phyloP scores from a whole-genome alignment of 768 basidiomycete genomes.

The Cystofilobasidium ferigula region DNA sequence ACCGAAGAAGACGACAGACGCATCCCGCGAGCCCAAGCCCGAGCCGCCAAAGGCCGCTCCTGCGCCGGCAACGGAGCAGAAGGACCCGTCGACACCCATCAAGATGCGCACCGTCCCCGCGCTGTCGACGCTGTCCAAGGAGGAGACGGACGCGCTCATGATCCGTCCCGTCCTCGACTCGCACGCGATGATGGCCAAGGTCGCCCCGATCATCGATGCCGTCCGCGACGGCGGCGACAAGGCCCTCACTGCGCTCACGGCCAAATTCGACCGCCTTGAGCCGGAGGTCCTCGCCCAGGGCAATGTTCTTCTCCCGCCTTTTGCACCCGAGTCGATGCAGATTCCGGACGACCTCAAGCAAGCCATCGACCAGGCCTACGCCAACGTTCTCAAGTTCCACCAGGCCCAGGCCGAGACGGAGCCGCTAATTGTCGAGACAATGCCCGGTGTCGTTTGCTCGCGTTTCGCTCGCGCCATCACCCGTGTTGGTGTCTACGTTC shows the following conservation, averaged over 20 bases:
- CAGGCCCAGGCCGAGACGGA: constrained; percentile 56
- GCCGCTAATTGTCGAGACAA: constrained; percentile 73
- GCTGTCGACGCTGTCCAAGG: constrained; percentile 42
- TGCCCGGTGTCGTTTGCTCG: constrained; percentile 93
- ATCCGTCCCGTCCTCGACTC: constrained; percentile 78
- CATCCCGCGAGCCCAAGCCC: constrained; percentile 25
- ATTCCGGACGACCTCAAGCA: constrained; percentile 50
- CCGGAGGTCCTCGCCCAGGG: constrained; percentile 43
- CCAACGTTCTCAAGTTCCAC: constrained; percentile 54
- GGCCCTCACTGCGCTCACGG: constrained; percentile 76
- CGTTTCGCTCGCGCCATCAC: constrained; percentile 91
- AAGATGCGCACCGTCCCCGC: constrained; percentile 60
- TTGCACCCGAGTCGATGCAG: constrained; percentile 52
- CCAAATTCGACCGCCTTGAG: constrained; percentile 72
- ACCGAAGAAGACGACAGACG: constrained; percentile 18
- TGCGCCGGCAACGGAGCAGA: constrained; percentile 26
- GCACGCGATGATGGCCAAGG: constrained; percentile 80
- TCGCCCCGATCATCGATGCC: constrained; percentile 82
- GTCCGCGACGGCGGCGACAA: constrained; percentile 74
- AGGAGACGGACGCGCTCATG: constrained; percentile 58
- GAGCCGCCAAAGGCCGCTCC: constrained; percentile 31
- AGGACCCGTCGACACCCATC: constrained; percentile 45
- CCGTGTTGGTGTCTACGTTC: constrained; percentile 91
- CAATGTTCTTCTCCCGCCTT: constrained; percentile 69
- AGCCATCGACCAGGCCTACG: constrained; percentile 83